Evolutionary conservation across 306 rosid genomes (phyloP).

Genomic region (Fragaria ananassa): DNA sequence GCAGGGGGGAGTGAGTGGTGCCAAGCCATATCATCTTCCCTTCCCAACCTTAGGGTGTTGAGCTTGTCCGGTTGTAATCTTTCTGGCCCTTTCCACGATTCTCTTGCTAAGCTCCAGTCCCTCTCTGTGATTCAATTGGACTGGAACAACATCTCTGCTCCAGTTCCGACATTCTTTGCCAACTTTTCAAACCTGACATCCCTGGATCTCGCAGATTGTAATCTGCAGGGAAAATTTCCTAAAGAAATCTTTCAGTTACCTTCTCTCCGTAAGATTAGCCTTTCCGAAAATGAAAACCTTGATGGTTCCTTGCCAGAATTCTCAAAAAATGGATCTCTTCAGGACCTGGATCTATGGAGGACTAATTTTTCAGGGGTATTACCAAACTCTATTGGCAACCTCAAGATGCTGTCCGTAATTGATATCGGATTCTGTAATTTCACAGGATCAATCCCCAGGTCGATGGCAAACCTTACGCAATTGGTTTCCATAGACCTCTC

Average conservation of each 20-base stretch:
- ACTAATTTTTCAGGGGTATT: slow-evolving; percentile 24
- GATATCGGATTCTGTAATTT: slow-evolving; percentile 9
- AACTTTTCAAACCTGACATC: slow-evolving; percentile 22
- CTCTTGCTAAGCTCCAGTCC: slow-evolving; percentile 15
- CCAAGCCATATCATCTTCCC: slow-evolving; percentile 19
- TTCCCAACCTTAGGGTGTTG: slow-evolving; percentile 19
- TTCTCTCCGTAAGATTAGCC: background rate
- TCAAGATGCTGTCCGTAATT: slow-evolving; percentile 14
- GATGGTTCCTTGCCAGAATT: slow-evolving; percentile 28
- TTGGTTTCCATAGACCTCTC: slow-evolving; percentile 14
- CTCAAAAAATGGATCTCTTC: slow-evolving; percentile 13
- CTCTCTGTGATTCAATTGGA: slow-evolving; percentile 23
- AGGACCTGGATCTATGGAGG: background rate
- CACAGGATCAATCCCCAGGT: slow-evolving; percentile 21
- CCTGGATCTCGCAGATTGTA: background rate
- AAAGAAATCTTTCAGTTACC: slow-evolving; percentile 25
- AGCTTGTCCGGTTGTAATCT: slow-evolving; percentile 19
- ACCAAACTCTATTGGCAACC: slow-evolving; percentile 26
- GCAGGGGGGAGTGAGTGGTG: slow-evolving; percentile 44
- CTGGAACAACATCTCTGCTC: background rate
- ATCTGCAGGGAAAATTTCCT: background rate
- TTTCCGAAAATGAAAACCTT: background rate
- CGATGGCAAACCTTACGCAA: slow-evolving; percentile 11
- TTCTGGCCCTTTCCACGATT: slow-evolving; percentile 14
- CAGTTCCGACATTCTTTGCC: slow-evolving; percentile 15